These are phyloP conservation scores for Graphiopsis chlorocephala DNA, from an alignment of 2,329 filamentous ascomycete genomes.

Conservation along the genomic window DNA sequence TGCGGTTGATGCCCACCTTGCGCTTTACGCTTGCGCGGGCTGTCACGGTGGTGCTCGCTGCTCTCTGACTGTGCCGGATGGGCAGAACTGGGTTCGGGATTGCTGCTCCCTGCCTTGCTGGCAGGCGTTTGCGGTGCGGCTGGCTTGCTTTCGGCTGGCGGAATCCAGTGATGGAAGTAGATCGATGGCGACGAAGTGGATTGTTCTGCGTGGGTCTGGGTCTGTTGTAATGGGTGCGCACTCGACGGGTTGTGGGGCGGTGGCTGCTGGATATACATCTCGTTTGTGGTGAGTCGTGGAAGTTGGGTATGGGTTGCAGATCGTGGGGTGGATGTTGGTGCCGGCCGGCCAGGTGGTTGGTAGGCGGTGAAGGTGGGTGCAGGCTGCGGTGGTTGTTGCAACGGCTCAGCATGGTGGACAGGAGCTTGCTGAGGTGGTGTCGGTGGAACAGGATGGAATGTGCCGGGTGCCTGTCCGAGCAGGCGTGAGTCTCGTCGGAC, in stretches of 20 bases:
- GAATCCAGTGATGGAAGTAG: conserved; percentile 92
- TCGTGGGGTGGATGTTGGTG: conserved; percentile 43
- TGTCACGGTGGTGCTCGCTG: conserved; percentile 66
- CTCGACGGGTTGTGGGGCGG: conserved; percentile 39
- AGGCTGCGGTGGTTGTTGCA: conserved; percentile 32
- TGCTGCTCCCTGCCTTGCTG: conserved; percentile 45
- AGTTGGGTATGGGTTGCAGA: conserved; percentile 47
- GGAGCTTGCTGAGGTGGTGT: conserved; percentile 37
- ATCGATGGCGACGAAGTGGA: conserved; percentile 69
- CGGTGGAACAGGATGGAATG: conserved; percentile 25
- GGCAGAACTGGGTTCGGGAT: conserved; percentile 44
- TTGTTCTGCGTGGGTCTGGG: conserved; percentile 57
- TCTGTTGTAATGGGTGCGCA: conserved; percentile 43
- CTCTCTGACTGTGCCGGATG: conserved; percentile 52
- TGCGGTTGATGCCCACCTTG: conserved; percentile 51
- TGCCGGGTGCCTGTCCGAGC: conserved; percentile 37
- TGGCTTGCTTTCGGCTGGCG: conserved; percentile 59
- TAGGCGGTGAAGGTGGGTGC: conserved; percentile 43
- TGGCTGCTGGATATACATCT: conserved; percentile 50
- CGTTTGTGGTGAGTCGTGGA: conserved; percentile 52
- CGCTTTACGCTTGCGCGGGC: conserved; percentile 83
- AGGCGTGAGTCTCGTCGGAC: conserved; percentile 42
- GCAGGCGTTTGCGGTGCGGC: conserved; percentile 67
- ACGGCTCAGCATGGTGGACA: conserved; percentile 37
- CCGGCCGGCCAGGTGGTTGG: conserved; percentile 29